Percentiles rank a stretch among this genome's conserved stretches.
These are phyloP conservation scores for Pseudocercospora crystallina DNA, from an alignment of 2,329 filamentous ascomycete species.

Conservation along the genomic window DNA sequence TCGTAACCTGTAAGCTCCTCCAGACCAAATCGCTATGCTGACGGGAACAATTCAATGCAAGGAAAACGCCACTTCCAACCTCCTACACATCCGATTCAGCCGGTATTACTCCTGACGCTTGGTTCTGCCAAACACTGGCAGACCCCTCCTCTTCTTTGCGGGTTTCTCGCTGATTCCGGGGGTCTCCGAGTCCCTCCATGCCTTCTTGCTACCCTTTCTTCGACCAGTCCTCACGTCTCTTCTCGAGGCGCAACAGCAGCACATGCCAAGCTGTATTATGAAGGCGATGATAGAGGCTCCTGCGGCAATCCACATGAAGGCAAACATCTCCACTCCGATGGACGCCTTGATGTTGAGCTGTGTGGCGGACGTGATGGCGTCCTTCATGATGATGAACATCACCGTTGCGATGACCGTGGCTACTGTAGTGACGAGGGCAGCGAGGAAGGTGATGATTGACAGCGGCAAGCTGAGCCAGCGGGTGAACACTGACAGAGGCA, in stretches of 20 bases:
- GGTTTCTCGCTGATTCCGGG: slow-evolving; percentile 14
- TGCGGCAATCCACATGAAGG: slow-evolving; percentile 84
- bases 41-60: neutral
- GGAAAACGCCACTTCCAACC: neutral
- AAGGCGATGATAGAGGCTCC: slow-evolving; percentile 68
- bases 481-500: slow-evolving; percentile 54
- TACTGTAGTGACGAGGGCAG: slow-evolving; percentile 66
- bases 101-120: slow-evolving; percentile 7
- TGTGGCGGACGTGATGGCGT: slow-evolving; percentile 67
- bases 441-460: slow-evolving; percentile 65
- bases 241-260: slow-evolving; percentile 69
- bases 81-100: neutral
- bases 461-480: slow-evolving; percentile 65
- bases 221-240: slow-evolving; percentile 53
- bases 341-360: slow-evolving; percentile 68
- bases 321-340: slow-evolving; percentile 69
- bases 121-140: slow-evolving; percentile 19
- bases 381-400: slow-evolving; percentile 78
- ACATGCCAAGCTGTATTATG: slow-evolving; percentile 69
- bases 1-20: neutral
- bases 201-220: slow-evolving; percentile 41
- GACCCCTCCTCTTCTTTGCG: slow-evolving; percentile 12
- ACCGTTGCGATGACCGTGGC: slow-evolving; percentile 75
- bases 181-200: slow-evolving; percentile 18
- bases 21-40: slow-evolving; percentile 4